phyloP scores from a whole-genome alignment of 768 basidiomycete species.

The Leccinum fibrillosum region DNA sequence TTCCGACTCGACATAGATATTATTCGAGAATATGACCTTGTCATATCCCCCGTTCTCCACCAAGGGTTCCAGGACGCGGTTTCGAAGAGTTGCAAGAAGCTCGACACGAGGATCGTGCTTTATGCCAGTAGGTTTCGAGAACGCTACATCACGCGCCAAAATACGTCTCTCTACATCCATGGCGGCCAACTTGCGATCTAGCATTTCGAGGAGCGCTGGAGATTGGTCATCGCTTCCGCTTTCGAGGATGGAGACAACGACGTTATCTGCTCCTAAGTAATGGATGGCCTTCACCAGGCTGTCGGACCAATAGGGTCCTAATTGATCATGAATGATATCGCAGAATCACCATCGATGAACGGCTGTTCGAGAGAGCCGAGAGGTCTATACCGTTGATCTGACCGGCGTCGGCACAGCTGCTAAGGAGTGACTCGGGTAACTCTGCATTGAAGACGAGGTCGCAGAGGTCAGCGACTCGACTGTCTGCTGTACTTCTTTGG shows the following conservation, averaged over 20 bases:
- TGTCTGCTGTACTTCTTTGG: no score
- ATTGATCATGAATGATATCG: no score
- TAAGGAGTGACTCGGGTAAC: no score
- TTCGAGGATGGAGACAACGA: conserved; percentile 41
- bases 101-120: background rate
- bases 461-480: no score
- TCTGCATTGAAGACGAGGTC: no score
- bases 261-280: conserved; percentile 41
- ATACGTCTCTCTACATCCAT: conserved; percentile 15
- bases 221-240: conserved; percentile 28
- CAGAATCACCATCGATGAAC: no score
- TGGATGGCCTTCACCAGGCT: conserved; percentile 33
- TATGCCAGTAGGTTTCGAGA: conserved; percentile 8
- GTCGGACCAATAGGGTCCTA: conserved; percentile 34
- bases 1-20: conserved; percentile 40
- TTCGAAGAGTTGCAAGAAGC: conserved; percentile 30
- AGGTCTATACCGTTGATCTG: no score
- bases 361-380: no score
- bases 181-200: conserved; percentile 4
- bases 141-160: background rate
- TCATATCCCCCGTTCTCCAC: conserved; percentile 37
- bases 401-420: no score
- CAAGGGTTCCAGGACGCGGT: conserved; percentile 41
- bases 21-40: conserved; percentile 41
- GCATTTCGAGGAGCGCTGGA: conserved; percentile 4